phyloP scores from a whole-genome alignment of 129 eudicot genomes.

The Centaurea solstitialis region DNA sequence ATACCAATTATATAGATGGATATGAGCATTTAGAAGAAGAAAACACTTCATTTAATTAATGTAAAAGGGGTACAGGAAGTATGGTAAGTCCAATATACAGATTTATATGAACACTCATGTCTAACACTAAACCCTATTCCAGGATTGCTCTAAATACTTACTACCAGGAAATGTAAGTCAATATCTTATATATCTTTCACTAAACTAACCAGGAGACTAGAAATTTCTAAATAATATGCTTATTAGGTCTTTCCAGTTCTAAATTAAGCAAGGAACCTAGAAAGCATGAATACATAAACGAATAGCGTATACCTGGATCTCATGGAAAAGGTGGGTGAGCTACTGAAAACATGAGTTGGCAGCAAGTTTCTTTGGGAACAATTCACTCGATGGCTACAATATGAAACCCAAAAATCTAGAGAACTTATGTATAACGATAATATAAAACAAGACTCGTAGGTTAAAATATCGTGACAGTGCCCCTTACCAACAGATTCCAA shows the following conservation, averaged over 20 bases:
- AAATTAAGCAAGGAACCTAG: constrained; percentile 1
- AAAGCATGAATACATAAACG: not conserved
- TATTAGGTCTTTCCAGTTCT: not conserved
- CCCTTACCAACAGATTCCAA: not conserved
- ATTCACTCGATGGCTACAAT: not conserved
- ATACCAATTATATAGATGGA: not conserved
- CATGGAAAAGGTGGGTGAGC: not conserved
- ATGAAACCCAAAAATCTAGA: not conserved
- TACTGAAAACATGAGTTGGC: not conserved
- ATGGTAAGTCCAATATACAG: not conserved
- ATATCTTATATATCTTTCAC: no score
- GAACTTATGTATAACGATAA: not conserved
- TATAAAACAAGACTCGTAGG: not conserved
- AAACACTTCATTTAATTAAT: not conserved
- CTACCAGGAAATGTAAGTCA: no score
- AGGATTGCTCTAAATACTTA: not conserved
- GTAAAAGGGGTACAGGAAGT: not conserved
- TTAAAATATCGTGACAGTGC: not conserved
- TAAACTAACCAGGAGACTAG: no score
- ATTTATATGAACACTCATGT: constrained; percentile 2
- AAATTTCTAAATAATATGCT: not conserved
- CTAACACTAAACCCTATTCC: constrained; percentile 5
- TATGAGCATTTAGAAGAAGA: not conserved
- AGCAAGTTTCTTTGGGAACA: not conserved
- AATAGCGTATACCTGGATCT: not conserved